Base-by-base conservation (phyloP, 176 grass and related monocot genomes). In the Saccharum officinarum region DNA sequence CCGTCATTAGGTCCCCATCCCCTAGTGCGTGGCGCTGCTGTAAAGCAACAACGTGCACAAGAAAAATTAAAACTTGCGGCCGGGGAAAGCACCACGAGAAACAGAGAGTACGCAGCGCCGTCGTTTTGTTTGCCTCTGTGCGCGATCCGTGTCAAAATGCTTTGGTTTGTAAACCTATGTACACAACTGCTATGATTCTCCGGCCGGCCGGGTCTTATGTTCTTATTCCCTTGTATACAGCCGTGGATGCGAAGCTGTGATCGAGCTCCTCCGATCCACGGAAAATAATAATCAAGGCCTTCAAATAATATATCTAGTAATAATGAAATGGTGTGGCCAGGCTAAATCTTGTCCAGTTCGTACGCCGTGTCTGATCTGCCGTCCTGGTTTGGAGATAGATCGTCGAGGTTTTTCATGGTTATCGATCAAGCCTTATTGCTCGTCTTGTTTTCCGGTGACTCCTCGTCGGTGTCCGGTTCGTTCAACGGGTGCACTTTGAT, bases 1-100 rank as follows among this genome's bases (percentile, higher is more conserved):
- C 40, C 5, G 14, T 41, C 69, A 73, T 50, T 46, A 46, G 44
- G 44, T 13, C 1, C 39, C 37, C 69, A 10, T 40, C 83, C 59
- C 59, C 25, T 74, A 87, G 89, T 87, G 89, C 89, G 79, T 73
- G 46, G 39, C 59, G 80, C 38, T 46, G 84, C 89, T 90, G 84
- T 90, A 79, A 61, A 80, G 89, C 89, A 90, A 83, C 88, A 33
- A 16, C 1, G 65, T 18, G 42, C 57, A 42, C 28, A 3, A 26
- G 15, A 30, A 7, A 12, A 82, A 14, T 0, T 13, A 20, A 25
- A 83, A 73, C 55, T 37, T 34, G 75, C 42, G 37, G 69, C 41
- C 9, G 33, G 2, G 22, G 8, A n/a, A n/a, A 2, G 18, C 42
- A 61, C 57, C 23, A 62, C 9, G 23, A 13, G 10, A 26, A 12